Evolutionary conservation across 352 stramenopile genomes (phyloP).

Genomic region (Halophytophthora polymorphica): DNA sequence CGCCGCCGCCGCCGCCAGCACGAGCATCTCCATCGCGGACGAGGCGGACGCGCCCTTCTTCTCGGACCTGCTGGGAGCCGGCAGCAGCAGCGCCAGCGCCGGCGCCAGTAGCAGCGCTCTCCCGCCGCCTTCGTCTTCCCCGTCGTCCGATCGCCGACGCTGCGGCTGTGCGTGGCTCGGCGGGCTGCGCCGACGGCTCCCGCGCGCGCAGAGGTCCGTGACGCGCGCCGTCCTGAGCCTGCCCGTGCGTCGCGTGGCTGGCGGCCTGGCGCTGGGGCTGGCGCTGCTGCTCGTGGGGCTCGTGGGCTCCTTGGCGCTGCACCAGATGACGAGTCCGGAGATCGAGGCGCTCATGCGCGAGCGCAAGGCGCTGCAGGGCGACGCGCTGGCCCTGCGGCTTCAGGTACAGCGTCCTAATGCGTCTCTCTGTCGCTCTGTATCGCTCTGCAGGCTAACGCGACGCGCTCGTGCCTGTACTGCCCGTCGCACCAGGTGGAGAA

Average conservation of each 20-base stretch:
- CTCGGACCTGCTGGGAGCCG: slow-evolving; percentile 5
- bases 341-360: slow-evolving; percentile 65
- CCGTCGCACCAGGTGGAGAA: slow-evolving; percentile 72
- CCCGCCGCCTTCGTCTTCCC: slow-evolving; percentile 3
- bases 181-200: slow-evolving; percentile 22
- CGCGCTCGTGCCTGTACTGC: too few relatives aligned
- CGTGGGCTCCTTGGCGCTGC: slow-evolving; percentile 66
- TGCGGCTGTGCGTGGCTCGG: slow-evolving; percentile 9
- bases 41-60: slow-evolving; percentile 15
- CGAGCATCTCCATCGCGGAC: slow-evolving; percentile 25
- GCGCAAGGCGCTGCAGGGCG: slow-evolving; percentile 49
- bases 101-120: not conserved
- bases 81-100: slow-evolving; percentile 11
- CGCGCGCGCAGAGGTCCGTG: slow-evolving; percentile 18
- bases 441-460: not conserved
- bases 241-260: slow-evolving; percentile 20
- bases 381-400: slow-evolving; percentile 40
- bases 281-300: slow-evolving; percentile 54
- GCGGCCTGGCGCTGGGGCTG: slow-evolving; percentile 44
- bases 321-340: slow-evolving; percentile 75
- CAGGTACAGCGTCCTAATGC: slow-evolving; percentile 26
- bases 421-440: not conserved
- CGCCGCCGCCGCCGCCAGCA: slow-evolving; percentile 9
- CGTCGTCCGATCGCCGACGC: slow-evolving; percentile 7
- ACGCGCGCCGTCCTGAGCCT: slow-evolving; percentile 32